Evolutionary conservation across 768 basidiomycete genomes (phyloP), one percentile per base, ranked within the genome.

Genomic region (Kwoniella mangroviensis): DNA sequence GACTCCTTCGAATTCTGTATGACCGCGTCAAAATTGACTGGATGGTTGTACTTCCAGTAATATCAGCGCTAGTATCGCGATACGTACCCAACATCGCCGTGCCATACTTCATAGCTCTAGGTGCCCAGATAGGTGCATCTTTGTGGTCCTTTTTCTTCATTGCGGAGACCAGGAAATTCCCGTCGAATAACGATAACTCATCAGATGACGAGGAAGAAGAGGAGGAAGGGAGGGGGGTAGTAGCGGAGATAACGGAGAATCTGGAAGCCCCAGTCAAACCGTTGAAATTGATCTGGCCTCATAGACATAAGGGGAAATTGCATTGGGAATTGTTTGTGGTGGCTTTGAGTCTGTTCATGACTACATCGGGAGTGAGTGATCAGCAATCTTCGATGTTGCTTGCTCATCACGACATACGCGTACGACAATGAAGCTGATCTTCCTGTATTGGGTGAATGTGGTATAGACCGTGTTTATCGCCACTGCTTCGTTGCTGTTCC

Each of bases 51-150:
- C 28, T 41, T 9, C n/a, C 58, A 76, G 75, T 80, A 40, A 63
- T 72, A 4, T 80, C 79, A 21, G 79, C 79, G 3, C 60, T 80
- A 3, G 63, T 69, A 45, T 78, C 74, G 7, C 58, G 79, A 64
- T 76, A 76, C 66, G 75, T 73, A 43, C 73, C 73, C 21, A 68
- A 68, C 58, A 61, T 73, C 55, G 68, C 72, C 17, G 68, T 78
- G 13, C 73, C 77, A 19, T 80, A 78, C 71, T 78, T 74, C 65
- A 73, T 80, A 53, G 77, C 79, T 1, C 68, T 80, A 10, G 72
- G 67, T 3, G 69, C 67, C 15, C 79, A 80, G 66, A 22, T 72
- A 26, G 65, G 75, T 10, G 75, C 79, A 1, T 61, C 73, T 1
- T 7, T 74, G 5, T 80, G 76, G 70, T 73, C 79, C 1, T 34